Evolutionary conservation across 2,329 filamentous ascomycete species (phyloP).

Genomic region (Aspergillus ochraceoroseus): DNA sequence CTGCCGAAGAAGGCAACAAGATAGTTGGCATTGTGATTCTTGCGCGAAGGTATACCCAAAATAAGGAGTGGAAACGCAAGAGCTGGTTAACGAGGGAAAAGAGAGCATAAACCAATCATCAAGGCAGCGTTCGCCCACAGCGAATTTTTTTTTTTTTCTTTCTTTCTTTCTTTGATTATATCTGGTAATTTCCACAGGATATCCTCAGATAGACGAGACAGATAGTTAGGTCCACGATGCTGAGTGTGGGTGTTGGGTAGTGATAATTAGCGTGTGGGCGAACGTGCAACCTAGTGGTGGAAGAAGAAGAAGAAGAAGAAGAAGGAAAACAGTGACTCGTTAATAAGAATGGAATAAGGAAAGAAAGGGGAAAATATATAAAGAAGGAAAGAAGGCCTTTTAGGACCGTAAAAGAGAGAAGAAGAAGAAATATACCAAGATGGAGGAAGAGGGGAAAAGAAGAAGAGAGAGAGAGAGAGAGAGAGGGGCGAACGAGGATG

Average conservation of each 20-base stretch:
- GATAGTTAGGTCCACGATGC: too few relatives aligned
- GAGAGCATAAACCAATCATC: slow-evolving; percentile 43
- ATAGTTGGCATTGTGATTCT: slow-evolving; percentile 76
- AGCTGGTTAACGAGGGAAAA: slow-evolving; percentile 39
- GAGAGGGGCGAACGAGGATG: slow-evolving; percentile 20
- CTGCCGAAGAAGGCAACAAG: slow-evolving; percentile 89
- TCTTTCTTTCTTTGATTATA: slow-evolving; percentile 6
- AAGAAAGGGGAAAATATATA: slow-evolving; percentile 26
- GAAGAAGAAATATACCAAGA: slow-evolving; percentile 11
- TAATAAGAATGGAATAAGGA: slow-evolving; percentile 19
- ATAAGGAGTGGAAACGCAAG: slow-evolving; percentile 43
- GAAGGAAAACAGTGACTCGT: slow-evolving; percentile 16
- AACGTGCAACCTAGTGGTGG: slow-evolving; percentile 29
- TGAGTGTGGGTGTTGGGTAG: slow-evolving; percentile 20
- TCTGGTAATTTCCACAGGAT: slow-evolving; percentile 9
- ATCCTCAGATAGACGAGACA: too few relatives aligned
- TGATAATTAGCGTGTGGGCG: slow-evolving; percentile 35
- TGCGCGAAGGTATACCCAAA: slow-evolving; percentile 53
- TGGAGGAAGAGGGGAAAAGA: slow-evolving; percentile 15
- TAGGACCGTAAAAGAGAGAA: slow-evolving; percentile 13
- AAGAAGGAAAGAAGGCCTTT: slow-evolving; percentile 25
- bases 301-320: slow-evolving; percentile 16
- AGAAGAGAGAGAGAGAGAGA: slow-evolving; percentile 18
- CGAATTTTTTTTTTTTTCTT: slow-evolving; percentile 16
- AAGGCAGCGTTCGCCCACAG: slow-evolving; percentile 41